Base-by-base conservation (phyloP, 2,329 filamentous ascomycete genomes). In the Aureobasidium sp. region DNA sequence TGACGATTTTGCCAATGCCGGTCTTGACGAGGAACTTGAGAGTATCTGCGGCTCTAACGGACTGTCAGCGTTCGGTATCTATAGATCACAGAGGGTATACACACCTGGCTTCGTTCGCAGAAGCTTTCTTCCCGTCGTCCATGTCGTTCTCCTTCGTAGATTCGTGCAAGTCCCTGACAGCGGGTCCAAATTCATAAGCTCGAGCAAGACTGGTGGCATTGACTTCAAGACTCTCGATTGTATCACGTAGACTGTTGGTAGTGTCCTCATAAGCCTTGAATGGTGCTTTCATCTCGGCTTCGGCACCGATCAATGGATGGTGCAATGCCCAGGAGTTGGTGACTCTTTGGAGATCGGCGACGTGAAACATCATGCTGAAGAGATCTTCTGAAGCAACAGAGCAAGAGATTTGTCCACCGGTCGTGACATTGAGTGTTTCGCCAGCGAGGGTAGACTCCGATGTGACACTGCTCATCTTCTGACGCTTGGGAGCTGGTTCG, bases 241-340 rank as follows among this genome's bases (percentile, higher is more conserved):
- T 42, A 18, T n/a, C 47, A 15, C 58, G 58, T n/a, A 61, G 43
- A 18, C 58, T 61, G 58, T 40, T 61, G 58, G 36, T 23, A 7
- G 31, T 40, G 15, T 50, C 23, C 6, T 61, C 45, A n/a, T 45
- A 61, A 2, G 15, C 18, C 18, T 50, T 42, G 43, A 60, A 9
- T 7, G 38, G 25, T 2, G 1, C n/a, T n/a, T 18, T 13, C 58
- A 61, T 50, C 9, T 29, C 33, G 9, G 2, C 5, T 4, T 50
- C 58, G 25, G 8, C 13, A 23, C 5, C 6, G 16, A 16, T 50
- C 43, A 38, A 2, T 23, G 45, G 23, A n/a, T 2, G 13, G 15
- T 36, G 15, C 8, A 6, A 15, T 2, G 7, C 11, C 42, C 42
- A 58, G 4, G 54, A 29, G 27, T 25, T 60, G 42, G 43, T 18